These are phyloP conservation scores for Boechera divaricarpa DNA, from an alignment of 345 rosid species.

Conservation along the genomic window DNA sequence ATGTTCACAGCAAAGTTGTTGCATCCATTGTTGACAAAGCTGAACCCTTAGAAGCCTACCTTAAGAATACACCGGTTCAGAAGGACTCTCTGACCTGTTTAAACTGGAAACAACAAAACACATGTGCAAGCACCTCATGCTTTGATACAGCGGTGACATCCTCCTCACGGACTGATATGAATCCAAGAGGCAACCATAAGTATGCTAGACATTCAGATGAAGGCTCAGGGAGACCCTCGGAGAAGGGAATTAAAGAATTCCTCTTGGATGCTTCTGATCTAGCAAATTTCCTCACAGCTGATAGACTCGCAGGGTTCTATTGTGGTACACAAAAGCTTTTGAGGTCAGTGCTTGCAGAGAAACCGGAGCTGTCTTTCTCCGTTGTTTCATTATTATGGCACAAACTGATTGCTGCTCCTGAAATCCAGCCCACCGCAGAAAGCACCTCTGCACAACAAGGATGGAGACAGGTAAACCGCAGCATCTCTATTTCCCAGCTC, in stretches of 20 bases:
- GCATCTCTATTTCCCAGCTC: constrained; percentile 13
- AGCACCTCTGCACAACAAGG: constrained; percentile 99
- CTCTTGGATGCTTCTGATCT: constrained; percentile 92
- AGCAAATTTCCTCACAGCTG: constrained; percentile 92
- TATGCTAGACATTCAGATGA: constrained; percentile 55
- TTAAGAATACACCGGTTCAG: constrained; percentile 66
- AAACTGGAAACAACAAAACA: constrained; percentile 56
- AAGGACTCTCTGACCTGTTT: constrained; percentile 56
- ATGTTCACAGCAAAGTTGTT: constrained; percentile 89
- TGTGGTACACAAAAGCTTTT: constrained; percentile 83
- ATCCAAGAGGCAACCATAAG: constrained; percentile 52
- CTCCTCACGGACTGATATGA: constrained; percentile 48
- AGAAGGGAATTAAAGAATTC: constrained; percentile 65
- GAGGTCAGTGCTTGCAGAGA: constrained; percentile 84
- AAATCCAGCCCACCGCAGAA: constrained; percentile 85
- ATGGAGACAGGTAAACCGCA: constrained; percentile 89
- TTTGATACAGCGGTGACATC: constrained; percentile 56
- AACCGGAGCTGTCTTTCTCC: constrained; percentile 92
- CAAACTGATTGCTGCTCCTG: constrained; percentile 88
- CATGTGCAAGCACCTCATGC: constrained; percentile 46
- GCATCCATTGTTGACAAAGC: constrained; percentile 95
- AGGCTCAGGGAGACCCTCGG: constrained; percentile 57
- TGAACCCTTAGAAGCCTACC: constrained; percentile 83
- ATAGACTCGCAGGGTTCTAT: constrained; percentile 85
- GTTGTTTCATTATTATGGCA: constrained; percentile 96